A percentile compares a stretch with the other conserved stretches of the same genome.
These are phyloP conservation scores for Thraustochytrium sp. DNA, from an alignment of 352 stramenopile genomes.

Conservation along the genomic window DNA sequence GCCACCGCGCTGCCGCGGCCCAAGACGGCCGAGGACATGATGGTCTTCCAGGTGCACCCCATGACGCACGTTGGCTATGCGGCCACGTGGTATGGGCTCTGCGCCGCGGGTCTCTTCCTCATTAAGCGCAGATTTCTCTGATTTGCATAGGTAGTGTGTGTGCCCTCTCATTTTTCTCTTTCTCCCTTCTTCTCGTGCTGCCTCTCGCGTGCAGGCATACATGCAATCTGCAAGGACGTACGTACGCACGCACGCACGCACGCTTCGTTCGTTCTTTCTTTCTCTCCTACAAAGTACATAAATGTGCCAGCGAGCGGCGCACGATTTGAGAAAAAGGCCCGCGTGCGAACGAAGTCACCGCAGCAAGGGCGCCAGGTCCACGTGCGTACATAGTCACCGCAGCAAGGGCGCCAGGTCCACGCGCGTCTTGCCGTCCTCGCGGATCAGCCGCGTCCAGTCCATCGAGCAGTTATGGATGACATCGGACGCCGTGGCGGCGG, in stretches of 20 bases:
- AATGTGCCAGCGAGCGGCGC: no score
- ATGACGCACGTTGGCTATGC: constrained; percentile 42
- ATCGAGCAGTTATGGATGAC: constrained; percentile 8
- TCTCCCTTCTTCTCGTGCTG: no score
- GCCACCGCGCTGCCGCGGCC: background rate
- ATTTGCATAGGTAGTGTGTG: background rate
- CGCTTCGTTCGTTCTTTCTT: no score
- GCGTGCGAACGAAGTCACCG: no score
- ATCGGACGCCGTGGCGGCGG: background rate
- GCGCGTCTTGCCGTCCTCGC: constrained; percentile 20
- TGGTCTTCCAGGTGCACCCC: constrained; percentile 26
- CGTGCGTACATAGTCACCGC: background rate
- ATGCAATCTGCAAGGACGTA: no score
- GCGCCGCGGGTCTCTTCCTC: constrained; percentile 17
- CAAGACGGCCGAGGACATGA: constrained; percentile 17
- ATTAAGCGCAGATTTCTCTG: constrained; percentile 1
- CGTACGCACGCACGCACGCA: no score
- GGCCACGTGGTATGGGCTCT: constrained; percentile 44
- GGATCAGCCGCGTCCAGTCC: background rate
- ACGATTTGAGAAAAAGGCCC: no score
- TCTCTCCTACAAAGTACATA: no score
- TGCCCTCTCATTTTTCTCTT: background rate
- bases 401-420: background rate
- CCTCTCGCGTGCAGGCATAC: no score
- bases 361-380: background rate